Evolutionary conservation across 1,284 basidiomycete species (phyloP).

Genomic region (Rhodofomes roseus): DNA sequence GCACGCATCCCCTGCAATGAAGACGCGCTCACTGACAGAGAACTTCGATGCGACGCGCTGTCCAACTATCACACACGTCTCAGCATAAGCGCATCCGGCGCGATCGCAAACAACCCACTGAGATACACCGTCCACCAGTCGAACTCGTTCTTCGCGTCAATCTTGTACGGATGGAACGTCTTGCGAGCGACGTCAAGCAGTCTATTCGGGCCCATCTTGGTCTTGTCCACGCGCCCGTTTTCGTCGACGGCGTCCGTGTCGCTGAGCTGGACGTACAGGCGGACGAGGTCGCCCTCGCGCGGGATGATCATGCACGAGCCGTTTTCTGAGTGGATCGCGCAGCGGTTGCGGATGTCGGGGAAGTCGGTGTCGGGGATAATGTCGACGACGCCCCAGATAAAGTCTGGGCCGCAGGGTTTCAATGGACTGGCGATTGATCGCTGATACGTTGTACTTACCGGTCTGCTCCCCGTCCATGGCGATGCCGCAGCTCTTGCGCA

Average conservation of each 20-base stretch:
- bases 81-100: not conserved
- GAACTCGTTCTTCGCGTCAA: conserved; percentile 52
- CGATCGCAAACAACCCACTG: conserved; percentile 29
- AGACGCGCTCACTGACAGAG: conserved; percentile 65
- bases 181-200: conserved; percentile 65
- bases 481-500: conserved; percentile 65
- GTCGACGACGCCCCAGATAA: conserved; percentile 80
- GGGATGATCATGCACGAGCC: conserved; percentile 72
- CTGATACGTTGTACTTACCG: conserved; percentile 24
- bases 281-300: conserved; percentile 66
- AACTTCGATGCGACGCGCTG: conserved; percentile 74
- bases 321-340: conserved; percentile 55
- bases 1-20: conserved; percentile 80
- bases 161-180: conserved; percentile 65
- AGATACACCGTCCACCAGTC: conserved; percentile 84
- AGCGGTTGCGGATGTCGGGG: conserved; percentile 75
- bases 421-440: not conserved
- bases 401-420: conserved; percentile 36
- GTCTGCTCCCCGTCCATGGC: conserved; percentile 78
- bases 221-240: conserved; percentile 61
- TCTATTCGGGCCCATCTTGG: conserved; percentile 53
- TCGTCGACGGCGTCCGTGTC: conserved; percentile 45
- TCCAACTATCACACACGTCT: conserved; percentile 41
- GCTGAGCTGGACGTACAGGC: conserved; percentile 74
- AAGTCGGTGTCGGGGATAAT: conserved; percentile 70